Base-by-base conservation (phyloP, 805 yeast species). In the Suhomyces vadensis region DNA sequence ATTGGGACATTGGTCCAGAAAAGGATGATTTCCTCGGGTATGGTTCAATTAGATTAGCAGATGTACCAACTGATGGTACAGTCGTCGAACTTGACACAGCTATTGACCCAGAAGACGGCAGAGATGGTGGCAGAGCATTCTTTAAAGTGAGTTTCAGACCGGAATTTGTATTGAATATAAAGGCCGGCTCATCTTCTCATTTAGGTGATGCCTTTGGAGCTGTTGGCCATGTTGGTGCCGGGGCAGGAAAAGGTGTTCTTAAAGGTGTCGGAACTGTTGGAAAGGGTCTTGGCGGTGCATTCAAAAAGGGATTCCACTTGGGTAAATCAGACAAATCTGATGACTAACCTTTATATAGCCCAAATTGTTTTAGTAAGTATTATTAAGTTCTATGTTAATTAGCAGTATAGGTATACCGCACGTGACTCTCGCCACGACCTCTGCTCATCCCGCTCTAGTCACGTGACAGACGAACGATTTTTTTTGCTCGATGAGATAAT, bases 1-100 rank as follows among this genome's bases (percentile, higher is more conserved):
- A 94, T 62, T 92, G 97, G 97, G 99, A 94, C 65, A 80, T 92
- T 51, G 96, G 96, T 53, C 82, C 88, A 37, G 89, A 83, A 46
- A 79, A 78, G 48, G 92, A 94, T 64, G 99, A 94, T 64, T 71
- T 74, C 50, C 73, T 94, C 43, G 96, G 98, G 44, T 71, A 69
- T 24, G 87, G 82, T 7, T 54, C 58, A 17, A 60, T 90, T 44
- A 75, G 78, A 8, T 67, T 92, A 45, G 62, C 78, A 0, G 78
- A 79, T 10, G 69, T 91, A 14, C 56, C 65, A 5, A 69, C 71
- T 22, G 49, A 52, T 14, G 75, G 77, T 20, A 64, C 69, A 11
- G 81, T 77, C 13, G 59, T 77, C 45, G 80, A 75, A 37, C 17
- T 42, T 3, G 37, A 40, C 27, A 65, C 83, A 35, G 79, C 79